Evolutionary conservation across 1,284 basidiomycete genomes (phyloP), one percentile per base, ranked within the genome.

Genomic region (Ceratobasidium sp.): DNA sequence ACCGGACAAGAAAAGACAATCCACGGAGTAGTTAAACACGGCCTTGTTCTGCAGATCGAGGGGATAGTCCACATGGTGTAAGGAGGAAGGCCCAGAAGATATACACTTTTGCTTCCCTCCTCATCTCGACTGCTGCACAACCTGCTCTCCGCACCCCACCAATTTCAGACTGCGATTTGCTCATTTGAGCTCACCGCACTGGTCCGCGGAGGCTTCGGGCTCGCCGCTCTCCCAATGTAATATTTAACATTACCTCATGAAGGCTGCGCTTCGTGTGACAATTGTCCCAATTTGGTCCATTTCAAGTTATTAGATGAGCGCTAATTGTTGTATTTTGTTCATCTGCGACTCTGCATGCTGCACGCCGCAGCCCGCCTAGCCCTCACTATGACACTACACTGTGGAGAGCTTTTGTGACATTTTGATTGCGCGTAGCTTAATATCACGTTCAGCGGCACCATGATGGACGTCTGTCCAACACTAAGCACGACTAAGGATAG

Each of bases 61-160:
- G 44, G 63, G 55, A 54, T 1, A 52, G 58, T 69, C 58, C 66
- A 47, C 66, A 69, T 58, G 66, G 47, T 8, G 41, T 28, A 8
- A 32, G 23, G 9, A 69, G 21, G 14, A 23, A n/a, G 38, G 38
- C 66, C 52, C 66, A 49, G 47, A 52, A 54, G 21, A 43, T 69
- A 69, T 69, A 57, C 16, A n/a, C 14, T 58, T 38, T n/a, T 14
- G 14, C 14, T 3, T 21, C 66, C 66, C 49, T 26, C 23, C 16
- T 46, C 54, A 69, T 46, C 66, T 69, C 66, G 52, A 69, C 66
- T 69, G 23, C 52, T 57, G 32, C 16, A 44, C 52, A 69, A 26
- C 50, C 18, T 38, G 7, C 28, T 32, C 64, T n/a, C 35, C 38
- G 46, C 41, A 32, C n/a, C 41, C 30, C 38, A 46, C 21, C 30